Base-by-base conservation (phyloP, 1,284 basidiomycete species). In the Trichosporon sp. region DNA sequence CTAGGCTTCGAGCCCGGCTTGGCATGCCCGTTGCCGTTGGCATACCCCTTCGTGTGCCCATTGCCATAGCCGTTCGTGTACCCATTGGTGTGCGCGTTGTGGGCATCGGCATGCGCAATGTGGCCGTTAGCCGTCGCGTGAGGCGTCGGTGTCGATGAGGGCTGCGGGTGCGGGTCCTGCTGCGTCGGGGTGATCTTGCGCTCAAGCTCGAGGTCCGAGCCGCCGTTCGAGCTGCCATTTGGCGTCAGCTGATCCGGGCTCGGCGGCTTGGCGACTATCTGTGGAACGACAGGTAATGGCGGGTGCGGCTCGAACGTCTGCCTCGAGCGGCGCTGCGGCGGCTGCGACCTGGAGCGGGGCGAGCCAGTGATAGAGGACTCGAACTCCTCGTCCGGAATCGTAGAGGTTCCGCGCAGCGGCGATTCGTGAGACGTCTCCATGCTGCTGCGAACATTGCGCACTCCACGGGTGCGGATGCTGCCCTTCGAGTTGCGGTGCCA, bases 401-500 rank as follows among this genome's bases (percentile, higher is more conserved):
- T 32, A 2, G 56, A 12, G 1, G 56, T 23, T 4, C 56, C 23
- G 5, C 56, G 27, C 18, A 60, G 12, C 15, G 56, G 56, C 56
- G 56, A 60, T n/a, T 60, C 27, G 56, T 60, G n/a, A 13, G 56
- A 31, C 18, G 56, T 31, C 1, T 60, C 56, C 56, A 60, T 60
- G 18, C 56, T 60, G 56, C 56, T 32, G 18, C 56, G 56, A 9
- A 60, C 18, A 29, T 11, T 18, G 56, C 56, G 56, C 11, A 31
- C 27, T 5, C 56, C 29, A 6, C 56, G 56, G 12, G 21, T 60
- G 3, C 29, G 56, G 27, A 60, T 32, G 31, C 56, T 60, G 4
- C 63, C 23, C 60, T 53, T 25, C 68, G 66, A 18, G 65, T 62
- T 56, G 42, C 67, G 34, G 23, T 32, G 27, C 63, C 51, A 25